Percentiles rank a stretch among this genome's conserved stretches.
phyloP scores from a whole-genome alignment of 2,329 filamentous ascomycete genomes.

The Talaromyces pinophilus region DNA sequence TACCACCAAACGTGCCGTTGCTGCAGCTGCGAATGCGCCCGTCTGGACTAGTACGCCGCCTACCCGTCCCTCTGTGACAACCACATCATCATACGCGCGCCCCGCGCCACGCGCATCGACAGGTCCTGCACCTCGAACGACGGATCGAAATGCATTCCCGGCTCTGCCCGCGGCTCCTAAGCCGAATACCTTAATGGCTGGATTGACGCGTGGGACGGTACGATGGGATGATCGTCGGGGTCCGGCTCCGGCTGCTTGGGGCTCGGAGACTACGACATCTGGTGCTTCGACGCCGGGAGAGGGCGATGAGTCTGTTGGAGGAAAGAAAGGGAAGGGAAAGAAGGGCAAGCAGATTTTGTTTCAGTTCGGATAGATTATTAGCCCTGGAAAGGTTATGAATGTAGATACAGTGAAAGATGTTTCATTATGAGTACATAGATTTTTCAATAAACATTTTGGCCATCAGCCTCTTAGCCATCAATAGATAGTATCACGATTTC shows the following conservation, averaged over 20 bases:
- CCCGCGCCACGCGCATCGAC: slow-evolving; percentile 27
- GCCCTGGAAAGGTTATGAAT: background rate
- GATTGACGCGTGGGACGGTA: slow-evolving; percentile 49
- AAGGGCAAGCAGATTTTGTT: slow-evolving; percentile 43
- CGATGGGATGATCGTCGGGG: slow-evolving; percentile 47
- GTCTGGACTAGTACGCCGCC: slow-evolving; percentile 31
- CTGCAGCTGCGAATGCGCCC: slow-evolving; percentile 27
- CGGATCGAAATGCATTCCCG: slow-evolving; percentile 68
- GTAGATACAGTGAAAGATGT: background rate
- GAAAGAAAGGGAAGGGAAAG: slow-evolving; percentile 37
- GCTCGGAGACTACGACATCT: slow-evolving; percentile 22
- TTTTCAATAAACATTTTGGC: background rate
- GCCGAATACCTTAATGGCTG: slow-evolving; percentile 57
- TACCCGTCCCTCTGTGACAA: slow-evolving; percentile 28
- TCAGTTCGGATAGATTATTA: slow-evolving; percentile 38
- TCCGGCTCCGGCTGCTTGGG: slow-evolving; percentile 43
- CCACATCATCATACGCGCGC: slow-evolving; percentile 33
- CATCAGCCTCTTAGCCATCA: background rate
- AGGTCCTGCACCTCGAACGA: slow-evolving; percentile 27
- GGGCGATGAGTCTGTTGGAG: slow-evolving; percentile 31
- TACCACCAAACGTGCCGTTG: slow-evolving; percentile 23
- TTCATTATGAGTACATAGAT: background rate
- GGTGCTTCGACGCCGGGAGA: slow-evolving; percentile 20
- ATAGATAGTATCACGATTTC: background rate
- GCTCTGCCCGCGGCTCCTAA: slow-evolving; percentile 78